phyloP scores from a whole-genome alignment of 805 yeast genomes.

The Millerago galiae region DNA sequence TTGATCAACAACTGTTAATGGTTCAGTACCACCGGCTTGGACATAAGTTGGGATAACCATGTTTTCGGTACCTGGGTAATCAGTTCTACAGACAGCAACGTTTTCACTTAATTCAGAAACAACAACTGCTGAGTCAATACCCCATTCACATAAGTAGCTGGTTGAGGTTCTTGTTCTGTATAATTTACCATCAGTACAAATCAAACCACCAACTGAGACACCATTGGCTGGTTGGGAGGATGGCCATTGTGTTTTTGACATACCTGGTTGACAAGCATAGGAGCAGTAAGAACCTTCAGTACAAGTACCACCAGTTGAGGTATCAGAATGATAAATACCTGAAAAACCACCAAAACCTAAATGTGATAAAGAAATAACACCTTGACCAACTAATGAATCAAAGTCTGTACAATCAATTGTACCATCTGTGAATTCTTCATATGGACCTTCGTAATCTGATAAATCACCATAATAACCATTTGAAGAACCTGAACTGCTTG shows the following conservation, averaged over 20 bases:
- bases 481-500: conserved; percentile 17
- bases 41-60: conserved; percentile 93
- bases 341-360: conserved; percentile 46
- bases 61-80: conserved; percentile 98
- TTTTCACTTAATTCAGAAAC: conserved; percentile 55
- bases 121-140: conserved; percentile 62
- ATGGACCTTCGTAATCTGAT: conserved; percentile 40
- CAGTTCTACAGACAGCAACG: conserved; percentile 95
- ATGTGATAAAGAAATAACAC: conserved; percentile 71
- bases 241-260: conserved; percentile 99
- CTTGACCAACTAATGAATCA: conserved; percentile 61
- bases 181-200: conserved; percentile 77
- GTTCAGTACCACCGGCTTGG: conserved; percentile 54
- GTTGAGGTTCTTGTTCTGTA: conserved; percentile 69
- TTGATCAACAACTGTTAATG: conserved; percentile 76
- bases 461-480: conserved; percentile 47
- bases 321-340: conserved; percentile 51
- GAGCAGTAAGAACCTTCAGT: conserved; percentile 91
- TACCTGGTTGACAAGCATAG: conserved; percentile 97
- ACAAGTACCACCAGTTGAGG: conserved; percentile 57
- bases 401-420: conserved; percentile 58
- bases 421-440: conserved; percentile 60
- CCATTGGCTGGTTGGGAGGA: conserved; percentile 79
- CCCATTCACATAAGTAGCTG: conserved; percentile 83
- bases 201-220: conserved; percentile 89